These are phyloP conservation scores for Astrothelium subdiscretum DNA, from an alignment of 495 filamentous ascomycete species.

Conservation along the genomic window DNA sequence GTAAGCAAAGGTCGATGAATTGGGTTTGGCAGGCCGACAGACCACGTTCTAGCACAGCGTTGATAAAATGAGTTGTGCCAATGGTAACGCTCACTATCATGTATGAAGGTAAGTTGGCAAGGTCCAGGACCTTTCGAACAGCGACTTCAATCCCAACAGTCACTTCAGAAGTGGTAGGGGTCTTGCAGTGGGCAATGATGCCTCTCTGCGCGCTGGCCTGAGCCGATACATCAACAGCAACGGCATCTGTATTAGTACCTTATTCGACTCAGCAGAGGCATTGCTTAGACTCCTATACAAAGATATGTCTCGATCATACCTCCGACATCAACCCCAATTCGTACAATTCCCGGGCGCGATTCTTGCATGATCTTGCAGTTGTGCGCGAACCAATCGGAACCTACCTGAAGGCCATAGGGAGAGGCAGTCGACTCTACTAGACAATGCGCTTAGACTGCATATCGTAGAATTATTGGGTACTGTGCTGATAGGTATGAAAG, in stretches of 20 bases:
- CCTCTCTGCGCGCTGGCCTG: constrained; percentile 29
- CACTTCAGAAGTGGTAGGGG: constrained; percentile 46
- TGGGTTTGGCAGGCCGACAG: not conserved
- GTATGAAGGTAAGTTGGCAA: constrained; percentile 27
- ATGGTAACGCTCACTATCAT: constrained; percentile 46
- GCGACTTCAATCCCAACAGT: constrained; percentile 41
- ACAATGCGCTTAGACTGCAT: too few species aligned
- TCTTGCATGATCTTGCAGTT: not conserved
- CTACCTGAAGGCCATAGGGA: too few species aligned
- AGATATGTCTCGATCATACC: constrained; percentile 7
- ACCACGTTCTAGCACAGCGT: constrained; percentile 43
- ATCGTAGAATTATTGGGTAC: too few species aligned
- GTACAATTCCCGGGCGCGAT: not conserved
- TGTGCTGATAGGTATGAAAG: too few species aligned
- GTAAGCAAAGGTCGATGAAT: not conserved
- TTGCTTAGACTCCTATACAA: not conserved
- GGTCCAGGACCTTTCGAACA: constrained; percentile 36
- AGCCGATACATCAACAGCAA: constrained; percentile 40
- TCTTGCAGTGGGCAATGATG: constrained; percentile 43
- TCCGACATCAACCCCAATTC: constrained; percentile 25
- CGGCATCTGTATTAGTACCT: constrained; percentile 53
- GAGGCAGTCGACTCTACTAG: too few species aligned
- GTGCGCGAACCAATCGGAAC: too few species aligned
- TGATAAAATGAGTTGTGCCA: constrained; percentile 54
- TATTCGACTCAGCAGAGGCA: not conserved